These are phyloP conservation scores for Luvunga scandens DNA, from an alignment of 345 rosid species.

Conservation along the genomic window DNA sequence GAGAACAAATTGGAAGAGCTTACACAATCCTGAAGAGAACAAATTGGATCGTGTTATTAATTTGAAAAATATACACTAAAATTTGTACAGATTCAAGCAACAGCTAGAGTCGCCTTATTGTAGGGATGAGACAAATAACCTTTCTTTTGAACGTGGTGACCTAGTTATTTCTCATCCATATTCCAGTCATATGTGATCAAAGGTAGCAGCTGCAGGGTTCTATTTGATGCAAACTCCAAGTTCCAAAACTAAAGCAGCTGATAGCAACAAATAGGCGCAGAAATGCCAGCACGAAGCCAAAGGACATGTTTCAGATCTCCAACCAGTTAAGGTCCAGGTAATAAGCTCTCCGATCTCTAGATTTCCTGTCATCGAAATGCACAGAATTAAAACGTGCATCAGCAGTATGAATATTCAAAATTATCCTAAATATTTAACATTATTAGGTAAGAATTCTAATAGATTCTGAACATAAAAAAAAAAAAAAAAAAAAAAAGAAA, in stretches of 20 bases:
- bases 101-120: neutral
- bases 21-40: neutral
- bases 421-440: neutral
- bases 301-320: neutral
- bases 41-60: neutral
- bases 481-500: no score
- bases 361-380: neutral
- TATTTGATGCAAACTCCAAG: neutral
- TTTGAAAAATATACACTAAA: neutral
- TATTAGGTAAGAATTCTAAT: no score
- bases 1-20: neutral
- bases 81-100: neutral
- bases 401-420: neutral
- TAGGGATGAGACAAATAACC: neutral
- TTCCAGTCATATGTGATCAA: neutral
- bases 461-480: no score
- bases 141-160: neutral
- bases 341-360: neutral
- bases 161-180: neutral
- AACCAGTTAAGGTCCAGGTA: neutral
- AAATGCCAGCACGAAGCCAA: neutral
- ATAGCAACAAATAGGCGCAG: neutral
- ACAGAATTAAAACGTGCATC: neutral
- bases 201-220: neutral
- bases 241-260: neutral